Percentiles rank a stretch among this genome's conserved stretches.
phyloP scores from a whole-genome alignment of 768 basidiomycete genomes.

The Leccinum arenicola region DNA sequence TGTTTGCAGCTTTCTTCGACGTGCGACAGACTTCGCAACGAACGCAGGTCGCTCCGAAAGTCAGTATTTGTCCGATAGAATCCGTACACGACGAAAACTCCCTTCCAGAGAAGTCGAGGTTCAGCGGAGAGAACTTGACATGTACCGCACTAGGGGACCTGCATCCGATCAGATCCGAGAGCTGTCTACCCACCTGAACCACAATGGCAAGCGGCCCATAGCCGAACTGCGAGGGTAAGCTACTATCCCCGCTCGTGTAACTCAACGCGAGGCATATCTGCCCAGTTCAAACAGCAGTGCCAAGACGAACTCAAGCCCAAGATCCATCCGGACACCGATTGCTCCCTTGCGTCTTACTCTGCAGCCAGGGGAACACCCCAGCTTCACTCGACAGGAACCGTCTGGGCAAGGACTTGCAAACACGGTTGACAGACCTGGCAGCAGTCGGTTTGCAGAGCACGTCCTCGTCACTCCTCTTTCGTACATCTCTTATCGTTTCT shows the following conservation, averaged over 20 bases:
- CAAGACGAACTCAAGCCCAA: constrained; percentile 57
- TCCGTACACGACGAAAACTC: constrained; percentile 4
- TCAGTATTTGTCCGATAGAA: constrained; percentile 22
- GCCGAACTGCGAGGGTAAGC: constrained; percentile 42
- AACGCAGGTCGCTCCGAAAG: constrained; percentile 54
- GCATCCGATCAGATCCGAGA: constrained; percentile 24
- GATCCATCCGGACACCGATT: constrained; percentile 50
- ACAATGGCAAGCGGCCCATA: constrained; percentile 67
- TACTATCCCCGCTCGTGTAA: not conserved
- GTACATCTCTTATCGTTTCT: constrained; percentile 9
- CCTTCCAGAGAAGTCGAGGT: constrained; percentile 46
- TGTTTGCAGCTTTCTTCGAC: constrained; percentile 44
- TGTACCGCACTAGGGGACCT: constrained; percentile 39
- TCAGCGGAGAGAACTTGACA: constrained; percentile 48
- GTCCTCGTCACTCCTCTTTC: constrained; percentile 12
- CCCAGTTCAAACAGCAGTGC: constrained; percentile 20
- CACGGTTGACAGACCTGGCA: constrained; percentile 41
- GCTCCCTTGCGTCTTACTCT: constrained; percentile 68
- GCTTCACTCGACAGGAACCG: constrained; percentile 31
- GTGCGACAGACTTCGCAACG: constrained; percentile 34
- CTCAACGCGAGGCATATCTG: not conserved
- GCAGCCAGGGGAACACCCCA: constrained; percentile 51
- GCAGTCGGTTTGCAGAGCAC: constrained; percentile 51
- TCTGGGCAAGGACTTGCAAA: constrained; percentile 13
- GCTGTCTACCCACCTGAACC: constrained; percentile 43